A percentile compares a stretch with the other conserved stretches of the same genome.
Evolutionary conservation across 169 alveolate genomes (phyloP).

Genomic region (Cryptosporidium meleagridis): DNA sequence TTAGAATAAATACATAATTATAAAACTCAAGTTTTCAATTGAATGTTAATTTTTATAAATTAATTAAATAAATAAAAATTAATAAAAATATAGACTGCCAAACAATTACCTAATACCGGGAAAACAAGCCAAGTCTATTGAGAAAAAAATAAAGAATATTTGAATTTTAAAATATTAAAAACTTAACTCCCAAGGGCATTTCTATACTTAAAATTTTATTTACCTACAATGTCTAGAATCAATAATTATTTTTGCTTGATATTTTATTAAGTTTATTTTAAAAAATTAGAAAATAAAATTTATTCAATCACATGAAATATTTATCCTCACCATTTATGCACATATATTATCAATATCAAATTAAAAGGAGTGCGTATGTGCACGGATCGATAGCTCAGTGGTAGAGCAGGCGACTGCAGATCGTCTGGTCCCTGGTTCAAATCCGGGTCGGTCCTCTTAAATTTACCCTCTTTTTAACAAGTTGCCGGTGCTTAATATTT

Average conservation of each 20-base stretch:
- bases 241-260: background rate
- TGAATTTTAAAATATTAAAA: background rate
- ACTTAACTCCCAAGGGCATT: background rate
- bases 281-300: too few relatives aligned
- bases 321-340: background rate
- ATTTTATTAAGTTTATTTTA: too few relatives aligned
- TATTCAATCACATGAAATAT: too few relatives aligned
- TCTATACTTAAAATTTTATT: background rate
- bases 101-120: slow-evolving; percentile 5
- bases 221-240: background rate
- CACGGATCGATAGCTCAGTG: slow-evolving; percentile 76
- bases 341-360: background rate
- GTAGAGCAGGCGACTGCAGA: slow-evolving; percentile 78
- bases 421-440: slow-evolving; percentile 78
- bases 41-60: background rate
- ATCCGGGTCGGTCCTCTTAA: slow-evolving; percentile 76
- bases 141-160: background rate
- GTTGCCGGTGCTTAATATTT: background rate
- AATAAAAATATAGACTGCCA: background rate
- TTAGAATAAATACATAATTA: background rate
- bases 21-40: background rate
- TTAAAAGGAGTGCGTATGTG: background rate
- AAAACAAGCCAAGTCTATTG: background rate
- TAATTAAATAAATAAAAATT: background rate
- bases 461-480: background rate